Conservation (phyloP, 768 basidiomycete genomes). For the Termitomyces sp. region DNA sequence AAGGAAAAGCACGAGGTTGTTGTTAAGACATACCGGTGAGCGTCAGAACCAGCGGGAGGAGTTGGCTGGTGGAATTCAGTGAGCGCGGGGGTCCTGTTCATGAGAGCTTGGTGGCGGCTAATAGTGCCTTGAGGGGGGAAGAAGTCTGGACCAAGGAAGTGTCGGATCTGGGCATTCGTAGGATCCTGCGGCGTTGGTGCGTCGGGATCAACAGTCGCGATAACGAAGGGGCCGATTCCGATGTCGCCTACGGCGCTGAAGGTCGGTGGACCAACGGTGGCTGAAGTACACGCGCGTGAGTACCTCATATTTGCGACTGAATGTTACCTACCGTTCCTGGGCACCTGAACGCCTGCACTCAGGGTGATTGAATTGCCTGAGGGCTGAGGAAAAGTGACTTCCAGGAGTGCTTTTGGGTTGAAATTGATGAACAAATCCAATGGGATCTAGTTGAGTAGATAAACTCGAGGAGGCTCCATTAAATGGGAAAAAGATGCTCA, state of each 20-base stretch:
- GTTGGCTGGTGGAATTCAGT: constrained; percentile 35
- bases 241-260: constrained; percentile 24
- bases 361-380: constrained; percentile 23
- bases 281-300: constrained; percentile 15
- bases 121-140: background rate
- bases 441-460: constrained; percentile 23
- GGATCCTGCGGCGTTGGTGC: constrained; percentile 44
- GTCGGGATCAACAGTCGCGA: constrained; percentile 44
- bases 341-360: constrained; percentile 29
- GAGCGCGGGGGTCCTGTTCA: constrained; percentile 36
- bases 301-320: too few species aligned
- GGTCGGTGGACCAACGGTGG: constrained; percentile 30
- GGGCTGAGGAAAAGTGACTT: constrained; percentile 27
- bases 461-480: background rate
- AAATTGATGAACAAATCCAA: constrained; percentile 25
- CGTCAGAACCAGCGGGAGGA: constrained; percentile 36
- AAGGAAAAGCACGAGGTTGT: background rate
- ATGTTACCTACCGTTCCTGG: constrained; percentile 24
- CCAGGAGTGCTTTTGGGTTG: constrained; percentile 29
- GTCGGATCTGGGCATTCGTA: constrained; percentile 37
- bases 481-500: constrained; percentile 3
- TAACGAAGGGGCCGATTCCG: constrained; percentile 38
- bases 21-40: constrained; percentile 30
- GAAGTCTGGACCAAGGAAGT: constrained; percentile 44
- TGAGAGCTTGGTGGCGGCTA: constrained; percentile 8